Evolutionary conservation across 208 protist genomes (phyloP), one percentile per base, ranked within the genome.

Genomic region (Jaenimonas drosophilae): DNA sequence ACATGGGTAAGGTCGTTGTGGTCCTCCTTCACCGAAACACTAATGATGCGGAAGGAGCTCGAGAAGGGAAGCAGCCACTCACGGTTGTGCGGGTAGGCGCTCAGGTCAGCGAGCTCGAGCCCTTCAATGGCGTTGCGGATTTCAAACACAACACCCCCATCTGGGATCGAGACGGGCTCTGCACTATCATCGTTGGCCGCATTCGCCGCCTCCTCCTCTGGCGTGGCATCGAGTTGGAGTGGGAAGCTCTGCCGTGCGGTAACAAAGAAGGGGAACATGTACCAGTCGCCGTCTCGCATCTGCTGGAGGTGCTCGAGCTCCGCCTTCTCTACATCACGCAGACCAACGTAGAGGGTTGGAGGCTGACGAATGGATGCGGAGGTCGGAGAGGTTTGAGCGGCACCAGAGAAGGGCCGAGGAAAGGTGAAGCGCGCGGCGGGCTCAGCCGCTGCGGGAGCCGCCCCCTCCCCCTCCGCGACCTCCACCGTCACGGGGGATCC

Each of bases 11-110:
- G 47, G 12, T 76, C 61, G 37, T 91, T 83, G 37, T 64, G 59
- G 49, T 76, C 64, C 30, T 56, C 55, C 29, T 51, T 59, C 39
- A 63, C 44, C 12, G 30, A 60, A 3, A 90, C 75, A 30, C 54
- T 54, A 0, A 65, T 32, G 11, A 93, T 68, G 24, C 72, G 69
- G 62, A 77, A 90, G 14, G 71, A 78, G 24, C 80, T 70, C 41
- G 55, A 76, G 36, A 93, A 62, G 17, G 85, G 85, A 25, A 93
- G 64, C 27, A 93, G 45, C 80, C 85, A 93, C 43, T 83, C 76
- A 3, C 63, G 45, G 59, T 86, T 72, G 45, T 76, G 64, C 14
- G 85, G 80, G 34, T 80, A 76, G 47, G 72, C 46, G 28, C 68
- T 75, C 14, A 88, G 38, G 46, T 93, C 80, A 14, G 64, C 74